Percentiles rank a stretch among this genome's conserved stretches.
These are phyloP conservation scores for Gossypium bickii DNA, from an alignment of 345 rosid genomes.

Conservation along the genomic window DNA sequence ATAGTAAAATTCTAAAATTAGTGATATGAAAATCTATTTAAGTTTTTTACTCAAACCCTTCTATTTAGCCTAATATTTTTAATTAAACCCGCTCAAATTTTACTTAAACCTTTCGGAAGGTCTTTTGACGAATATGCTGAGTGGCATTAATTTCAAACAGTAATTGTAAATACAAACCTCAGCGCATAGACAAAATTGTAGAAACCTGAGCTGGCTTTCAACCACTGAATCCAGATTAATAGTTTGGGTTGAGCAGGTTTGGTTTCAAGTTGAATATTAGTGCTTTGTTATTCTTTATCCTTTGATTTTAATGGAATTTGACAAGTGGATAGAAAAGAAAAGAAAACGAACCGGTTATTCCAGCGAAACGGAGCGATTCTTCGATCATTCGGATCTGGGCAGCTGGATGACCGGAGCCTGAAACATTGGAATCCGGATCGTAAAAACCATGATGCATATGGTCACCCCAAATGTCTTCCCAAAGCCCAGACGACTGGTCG, in stretches of 20 bases:
- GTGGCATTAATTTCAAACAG: too few relatives aligned
- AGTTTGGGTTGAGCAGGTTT: too few relatives aligned
- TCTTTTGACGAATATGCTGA: too few relatives aligned
- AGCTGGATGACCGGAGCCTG: slow-evolving; percentile 48
- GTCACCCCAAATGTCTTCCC: slow-evolving; percentile 95
- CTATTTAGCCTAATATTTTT: too few relatives aligned
- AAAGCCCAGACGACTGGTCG: slow-evolving; percentile 75
- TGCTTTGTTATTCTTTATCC: neutral
- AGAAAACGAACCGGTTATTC: slow-evolving; percentile 41
- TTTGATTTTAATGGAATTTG: neutral
- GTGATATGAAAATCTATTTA: too few relatives aligned
- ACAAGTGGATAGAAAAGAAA: neutral
- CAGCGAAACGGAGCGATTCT: slow-evolving; percentile 72
- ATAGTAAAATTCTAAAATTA: too few relatives aligned
- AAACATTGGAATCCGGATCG: slow-evolving; percentile 35
- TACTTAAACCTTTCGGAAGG: too few relatives aligned
- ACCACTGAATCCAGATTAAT: neutral
- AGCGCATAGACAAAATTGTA: neutral
- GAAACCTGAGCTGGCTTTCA: neutral
- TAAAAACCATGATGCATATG: slow-evolving; percentile 98
- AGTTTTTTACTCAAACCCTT: too few relatives aligned
- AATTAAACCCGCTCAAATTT: too few relatives aligned
- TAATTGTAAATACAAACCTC: neutral
- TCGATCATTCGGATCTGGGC: slow-evolving; percentile 94
- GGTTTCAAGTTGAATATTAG: neutral